Percentiles rank a stretch among this genome's conserved stretches.
Conservation (phyloP, 2,329 filamentous ascomycete species). For the Curvularia eragrostidis region DNA sequence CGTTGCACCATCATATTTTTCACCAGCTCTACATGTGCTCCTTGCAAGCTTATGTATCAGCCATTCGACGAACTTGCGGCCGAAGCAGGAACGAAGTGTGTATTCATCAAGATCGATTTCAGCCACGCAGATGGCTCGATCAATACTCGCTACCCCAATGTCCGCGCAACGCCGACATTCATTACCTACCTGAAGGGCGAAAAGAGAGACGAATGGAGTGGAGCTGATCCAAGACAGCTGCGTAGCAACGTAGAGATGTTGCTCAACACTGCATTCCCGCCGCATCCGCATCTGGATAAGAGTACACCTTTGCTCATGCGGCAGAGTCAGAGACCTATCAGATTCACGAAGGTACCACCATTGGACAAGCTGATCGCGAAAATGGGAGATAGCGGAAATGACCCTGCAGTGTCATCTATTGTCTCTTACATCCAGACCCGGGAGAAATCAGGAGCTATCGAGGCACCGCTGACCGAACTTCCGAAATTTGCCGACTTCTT, state of each 20-base stretch:
- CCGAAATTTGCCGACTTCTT: constrained; percentile 69
- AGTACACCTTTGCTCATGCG: constrained; percentile 73
- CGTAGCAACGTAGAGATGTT: constrained; percentile 75
- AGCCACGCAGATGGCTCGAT: constrained; percentile 69
- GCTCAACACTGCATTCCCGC: constrained; percentile 74
- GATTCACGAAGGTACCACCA: constrained; percentile 80
- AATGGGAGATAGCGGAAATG: constrained; percentile 68
- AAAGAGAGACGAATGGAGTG: constrained; percentile 80
- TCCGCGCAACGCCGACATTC: constrained; percentile 86
- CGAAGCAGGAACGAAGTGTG: constrained; percentile 70
- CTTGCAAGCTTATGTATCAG: constrained; percentile 84
- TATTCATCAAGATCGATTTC: constrained; percentile 84
- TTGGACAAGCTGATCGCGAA: constrained; percentile 82
- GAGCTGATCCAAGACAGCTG: constrained; percentile 73
- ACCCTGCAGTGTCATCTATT: constrained; percentile 68
- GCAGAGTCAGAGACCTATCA: constrained; percentile 69
- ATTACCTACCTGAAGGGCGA: constrained; percentile 80
- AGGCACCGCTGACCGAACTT: constrained; percentile 75
- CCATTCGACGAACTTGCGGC: constrained; percentile 80
- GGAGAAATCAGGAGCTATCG: constrained; percentile 63
- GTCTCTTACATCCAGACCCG: constrained; percentile 74
- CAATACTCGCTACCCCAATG: constrained; percentile 64
- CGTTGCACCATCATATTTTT: constrained; percentile 88
- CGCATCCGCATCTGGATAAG: constrained; percentile 77
- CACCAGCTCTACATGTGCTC: constrained; percentile 84